Evolutionary conservation across 83 land plant genomes (phyloP).

Genomic region (Larix sibirica): DNA sequence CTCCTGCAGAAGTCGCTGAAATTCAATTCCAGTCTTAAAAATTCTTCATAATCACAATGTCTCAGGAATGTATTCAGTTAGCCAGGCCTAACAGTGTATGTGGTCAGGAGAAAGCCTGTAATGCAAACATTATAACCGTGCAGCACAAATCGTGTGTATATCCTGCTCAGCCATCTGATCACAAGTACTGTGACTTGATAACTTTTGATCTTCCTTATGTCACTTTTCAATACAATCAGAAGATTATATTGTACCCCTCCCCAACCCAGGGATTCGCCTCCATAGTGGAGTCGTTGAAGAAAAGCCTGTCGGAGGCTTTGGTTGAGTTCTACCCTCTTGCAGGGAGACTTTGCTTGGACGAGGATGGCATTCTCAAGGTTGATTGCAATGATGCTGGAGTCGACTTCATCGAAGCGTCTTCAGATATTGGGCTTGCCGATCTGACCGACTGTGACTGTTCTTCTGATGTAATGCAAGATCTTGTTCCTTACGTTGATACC

Average conservation of each 20-base stretch:
- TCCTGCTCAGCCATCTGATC: slow-evolving; percentile 14
- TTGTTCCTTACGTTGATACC: slow-evolving; percentile 49
- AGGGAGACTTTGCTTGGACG: slow-evolving; percentile 54
- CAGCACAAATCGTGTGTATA: no score
- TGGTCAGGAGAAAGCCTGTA: no score
- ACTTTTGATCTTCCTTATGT: slow-evolving; percentile 79
- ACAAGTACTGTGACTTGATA: slow-evolving; percentile 38
- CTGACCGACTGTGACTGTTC: slow-evolving; percentile 24
- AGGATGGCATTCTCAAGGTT: slow-evolving; percentile 59
- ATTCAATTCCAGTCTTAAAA: no score
- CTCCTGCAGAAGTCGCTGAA: no score
- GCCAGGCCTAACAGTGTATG: no score
- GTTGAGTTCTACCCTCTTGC: slow-evolving; percentile 64
- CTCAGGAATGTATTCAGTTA: no score
- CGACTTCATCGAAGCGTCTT: slow-evolving; percentile 43
- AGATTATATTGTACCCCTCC: slow-evolving; percentile 51
- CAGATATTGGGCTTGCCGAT: slow-evolving; percentile 15
- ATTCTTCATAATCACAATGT: no score
- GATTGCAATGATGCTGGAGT: slow-evolving; percentile 53
- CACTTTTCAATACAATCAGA: slow-evolving; percentile 73
- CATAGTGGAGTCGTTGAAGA: slow-evolving; percentile 43
- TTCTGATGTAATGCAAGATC: slow-evolving; percentile 23
- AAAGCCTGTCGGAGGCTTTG: slow-evolving; percentile 45
- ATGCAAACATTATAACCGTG: no score
- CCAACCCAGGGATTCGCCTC: slow-evolving; percentile 26